These are phyloP conservation scores for Oidiodendron maius DNA, from an alignment of 495 filamentous ascomycete species.

Conservation along the genomic window DNA sequence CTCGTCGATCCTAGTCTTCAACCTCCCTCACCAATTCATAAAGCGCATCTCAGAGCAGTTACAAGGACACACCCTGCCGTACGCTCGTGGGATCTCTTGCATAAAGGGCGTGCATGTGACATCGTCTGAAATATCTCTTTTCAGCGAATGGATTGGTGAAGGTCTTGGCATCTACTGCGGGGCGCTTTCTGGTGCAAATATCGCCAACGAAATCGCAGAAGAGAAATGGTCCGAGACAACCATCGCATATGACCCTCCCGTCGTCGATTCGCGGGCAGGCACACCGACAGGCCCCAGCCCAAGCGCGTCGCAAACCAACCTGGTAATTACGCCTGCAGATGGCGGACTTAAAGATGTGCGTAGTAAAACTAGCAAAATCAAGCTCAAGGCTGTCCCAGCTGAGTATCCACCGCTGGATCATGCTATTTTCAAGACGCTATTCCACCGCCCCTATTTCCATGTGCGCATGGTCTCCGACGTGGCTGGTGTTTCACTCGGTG, in stretches of 20 bases:
- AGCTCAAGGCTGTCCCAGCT: slow-evolving; percentile 64
- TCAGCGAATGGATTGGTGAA: slow-evolving; percentile 91
- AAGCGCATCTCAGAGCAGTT: slow-evolving; percentile 77
- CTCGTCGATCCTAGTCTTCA: slow-evolving; percentile 88
- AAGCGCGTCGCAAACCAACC: slow-evolving; percentile 46
- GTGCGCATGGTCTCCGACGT: slow-evolving; percentile 88
- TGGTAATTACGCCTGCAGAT: slow-evolving; percentile 43
- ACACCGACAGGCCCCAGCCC: slow-evolving; percentile 57
- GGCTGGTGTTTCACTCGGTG: slow-evolving; percentile 89
- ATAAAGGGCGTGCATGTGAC: slow-evolving; percentile 96
- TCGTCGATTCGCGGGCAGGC: slow-evolving; percentile 67
- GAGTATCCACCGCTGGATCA: slow-evolving; percentile 84
- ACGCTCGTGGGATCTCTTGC: slow-evolving; percentile 89
- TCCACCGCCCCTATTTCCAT: slow-evolving; percentile 97
- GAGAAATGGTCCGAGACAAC: slow-evolving; percentile 98
- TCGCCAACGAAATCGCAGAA: slow-evolving; percentile 87
- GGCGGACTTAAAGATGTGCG: slow-evolving; percentile 57
- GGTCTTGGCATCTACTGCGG: slow-evolving; percentile 94
- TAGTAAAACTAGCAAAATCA: slow-evolving; percentile 54
- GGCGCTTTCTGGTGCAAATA: slow-evolving; percentile 93
- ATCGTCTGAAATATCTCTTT: slow-evolving; percentile 72
- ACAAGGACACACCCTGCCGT: slow-evolving; percentile 83
- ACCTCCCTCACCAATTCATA: slow-evolving; percentile 98
- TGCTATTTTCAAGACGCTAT: slow-evolving; percentile 68
- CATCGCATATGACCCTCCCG: slow-evolving; percentile 89